A percentile compares a stretch with the other conserved stretches of the same genome.
These are phyloP conservation scores for Persicaria tinctoria DNA, from an alignment of 148 eudicot genomes.

Conservation along the genomic window DNA sequence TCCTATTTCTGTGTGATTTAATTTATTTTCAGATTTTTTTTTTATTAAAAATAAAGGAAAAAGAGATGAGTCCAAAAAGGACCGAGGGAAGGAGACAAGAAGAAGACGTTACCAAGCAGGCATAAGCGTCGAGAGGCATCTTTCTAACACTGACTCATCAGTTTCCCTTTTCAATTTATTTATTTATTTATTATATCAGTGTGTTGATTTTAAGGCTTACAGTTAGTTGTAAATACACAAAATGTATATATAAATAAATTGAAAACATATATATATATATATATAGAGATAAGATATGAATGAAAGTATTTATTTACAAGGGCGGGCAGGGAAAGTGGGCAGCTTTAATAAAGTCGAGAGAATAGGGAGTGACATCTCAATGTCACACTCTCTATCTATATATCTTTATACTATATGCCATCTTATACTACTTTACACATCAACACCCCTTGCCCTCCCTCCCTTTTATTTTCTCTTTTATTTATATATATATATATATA, in stretches of 20 bases:
- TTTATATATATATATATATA: no score
- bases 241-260: background rate
- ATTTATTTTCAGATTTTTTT: no score
- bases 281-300: background rate
- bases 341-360: slow-evolving; percentile 10
- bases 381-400: background rate
- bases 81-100: background rate
- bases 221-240: background rate
- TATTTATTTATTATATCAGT: no score
- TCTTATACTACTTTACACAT: background rate
- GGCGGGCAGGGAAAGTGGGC: background rate
- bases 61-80: no score
- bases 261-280: background rate
- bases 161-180: background rate
- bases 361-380: slow-evolving; percentile 5
- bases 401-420: background rate
- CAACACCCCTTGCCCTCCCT: background rate
- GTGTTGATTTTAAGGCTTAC: background rate
- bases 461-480: no score
- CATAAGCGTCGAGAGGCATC: slow-evolving; percentile 6
- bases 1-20: no score
- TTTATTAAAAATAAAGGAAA: no score
- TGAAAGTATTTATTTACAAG: background rate
- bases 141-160: slow-evolving; percentile 3
- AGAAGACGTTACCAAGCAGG: slow-evolving; percentile 7